Conservation (phyloP, 805 yeast species). For the Starmerella riodocensis region DNA sequence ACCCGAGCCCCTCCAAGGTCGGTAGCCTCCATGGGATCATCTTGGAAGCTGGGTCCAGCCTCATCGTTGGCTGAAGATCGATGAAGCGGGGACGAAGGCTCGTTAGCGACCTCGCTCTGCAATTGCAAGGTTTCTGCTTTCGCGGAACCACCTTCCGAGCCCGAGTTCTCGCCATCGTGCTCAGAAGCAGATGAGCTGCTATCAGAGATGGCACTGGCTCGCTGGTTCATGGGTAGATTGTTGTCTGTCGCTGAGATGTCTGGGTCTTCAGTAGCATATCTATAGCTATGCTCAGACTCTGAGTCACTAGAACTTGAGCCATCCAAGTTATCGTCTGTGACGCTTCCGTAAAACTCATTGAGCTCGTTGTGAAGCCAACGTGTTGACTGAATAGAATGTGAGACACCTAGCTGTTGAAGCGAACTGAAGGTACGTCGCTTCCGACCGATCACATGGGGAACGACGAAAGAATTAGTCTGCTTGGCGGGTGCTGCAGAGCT, state of each 20-base stretch:
- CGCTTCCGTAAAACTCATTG: conserved; percentile 15
- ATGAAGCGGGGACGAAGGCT: no score
- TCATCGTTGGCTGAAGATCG: conserved; percentile 21
- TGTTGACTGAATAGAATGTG: conserved; percentile 51
- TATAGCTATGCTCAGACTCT: no score
- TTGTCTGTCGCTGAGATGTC: no score
- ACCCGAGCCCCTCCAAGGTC: background rate
- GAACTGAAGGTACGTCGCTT: conserved; percentile 38
- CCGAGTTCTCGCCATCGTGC: no score
- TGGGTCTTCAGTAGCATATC: no score
- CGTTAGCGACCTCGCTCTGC: background rate
- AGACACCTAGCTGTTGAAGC: conserved; percentile 63
- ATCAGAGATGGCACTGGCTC: no score
- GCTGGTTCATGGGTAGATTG: no score
- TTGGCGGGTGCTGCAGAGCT: background rate
- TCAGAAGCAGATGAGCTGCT: no score
- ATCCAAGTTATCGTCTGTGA: conserved; percentile 21
- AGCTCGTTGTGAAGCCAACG: conserved; percentile 11
- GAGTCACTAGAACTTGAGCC: no score
- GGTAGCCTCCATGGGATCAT: conserved; percentile 19
- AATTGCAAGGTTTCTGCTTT: no score
- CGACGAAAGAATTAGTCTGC: conserved; percentile 3
- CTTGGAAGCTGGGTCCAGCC: conserved; percentile 20
- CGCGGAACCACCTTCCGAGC: no score
- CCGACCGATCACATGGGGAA: conserved; percentile 16